These are phyloP conservation scores for Pilasporangium apinafurcum DNA, from an alignment of 352 stramenopile genomes.

Conservation along the genomic window DNA sequence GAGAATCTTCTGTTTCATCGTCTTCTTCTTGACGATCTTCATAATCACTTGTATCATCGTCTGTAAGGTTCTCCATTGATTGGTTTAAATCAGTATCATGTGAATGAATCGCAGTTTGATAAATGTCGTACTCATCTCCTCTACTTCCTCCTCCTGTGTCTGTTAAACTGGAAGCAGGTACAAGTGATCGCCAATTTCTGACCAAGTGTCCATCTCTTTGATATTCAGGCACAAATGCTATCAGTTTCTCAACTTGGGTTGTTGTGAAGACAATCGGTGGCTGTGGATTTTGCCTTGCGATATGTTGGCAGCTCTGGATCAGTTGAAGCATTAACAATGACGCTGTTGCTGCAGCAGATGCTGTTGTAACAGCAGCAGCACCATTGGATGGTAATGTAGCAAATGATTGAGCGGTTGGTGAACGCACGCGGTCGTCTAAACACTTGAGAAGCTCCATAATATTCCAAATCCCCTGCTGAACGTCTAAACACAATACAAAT, in stretches of 20 bases:
- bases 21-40: conserved; percentile 14
- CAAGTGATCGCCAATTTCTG: neutral
- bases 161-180: neutral
- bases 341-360: neutral
- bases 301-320: conserved; percentile 5
- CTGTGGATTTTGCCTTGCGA: conserved; percentile 3
- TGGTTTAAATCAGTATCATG: no score
- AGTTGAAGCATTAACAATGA: neutral
- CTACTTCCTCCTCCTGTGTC: neutral
- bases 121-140: neutral
- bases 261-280: conserved; percentile 12
- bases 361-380: conserved; percentile 2
- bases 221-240: conserved; percentile 22
- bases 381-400: no score
- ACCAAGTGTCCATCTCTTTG: neutral
- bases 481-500: conserved; percentile 10
- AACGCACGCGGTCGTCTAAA: conserved; percentile 24
- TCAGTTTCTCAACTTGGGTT: conserved; percentile 21
- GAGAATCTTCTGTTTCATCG: conserved; percentile 9
- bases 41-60: conserved; percentile 1
- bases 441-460: conserved; percentile 50
- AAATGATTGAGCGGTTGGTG: conserved; percentile 5
- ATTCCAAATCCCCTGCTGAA: conserved; percentile 51
- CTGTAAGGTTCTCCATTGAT: neutral
- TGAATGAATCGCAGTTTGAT: no score